A percentile compares a stretch with the other conserved stretches of the same genome.
phyloP scores from a whole-genome alignment of 257 asterid species.

The Nicotiana knightiana region DNA sequence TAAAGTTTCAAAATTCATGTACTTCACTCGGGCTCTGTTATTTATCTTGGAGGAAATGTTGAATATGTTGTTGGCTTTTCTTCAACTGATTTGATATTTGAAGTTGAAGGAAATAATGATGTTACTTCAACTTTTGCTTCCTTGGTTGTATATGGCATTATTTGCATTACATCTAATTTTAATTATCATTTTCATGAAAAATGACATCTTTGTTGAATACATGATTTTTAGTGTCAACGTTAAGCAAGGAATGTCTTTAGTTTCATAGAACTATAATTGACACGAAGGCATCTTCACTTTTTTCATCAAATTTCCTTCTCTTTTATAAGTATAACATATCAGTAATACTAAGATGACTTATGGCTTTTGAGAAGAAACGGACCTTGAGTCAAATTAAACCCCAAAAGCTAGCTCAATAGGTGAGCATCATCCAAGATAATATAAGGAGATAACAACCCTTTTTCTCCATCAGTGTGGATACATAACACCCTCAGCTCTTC shows the following conservation, averaged over 20 bases:
- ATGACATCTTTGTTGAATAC: neutral
- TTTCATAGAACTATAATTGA: neutral
- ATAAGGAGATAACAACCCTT: too few relatives aligned
- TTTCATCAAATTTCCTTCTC: neutral
- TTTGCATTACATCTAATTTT: neutral
- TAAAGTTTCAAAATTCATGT: neutral
- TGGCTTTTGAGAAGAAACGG: too few relatives aligned
- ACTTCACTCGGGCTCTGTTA: neutral
- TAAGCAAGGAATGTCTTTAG: neutral
- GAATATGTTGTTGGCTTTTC: neutral
- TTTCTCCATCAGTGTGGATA: too few relatives aligned
- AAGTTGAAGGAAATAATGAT: neutral
- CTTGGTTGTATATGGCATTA: neutral
- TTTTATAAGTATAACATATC: neutral
- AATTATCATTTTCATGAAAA: neutral
- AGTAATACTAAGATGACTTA: neutral
- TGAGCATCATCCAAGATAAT: too few relatives aligned
- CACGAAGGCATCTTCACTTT: neutral
- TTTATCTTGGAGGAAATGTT: neutral
- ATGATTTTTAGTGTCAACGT: neutral
- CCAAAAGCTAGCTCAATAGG: too few relatives aligned
- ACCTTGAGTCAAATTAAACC: too few relatives aligned
- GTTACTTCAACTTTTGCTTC: neutral
- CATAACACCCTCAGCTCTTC: too few relatives aligned
- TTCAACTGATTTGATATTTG: neutral